Conservation (phyloP, 1,139 yeast genomes). For the Geotrichum restrictum region DNA sequence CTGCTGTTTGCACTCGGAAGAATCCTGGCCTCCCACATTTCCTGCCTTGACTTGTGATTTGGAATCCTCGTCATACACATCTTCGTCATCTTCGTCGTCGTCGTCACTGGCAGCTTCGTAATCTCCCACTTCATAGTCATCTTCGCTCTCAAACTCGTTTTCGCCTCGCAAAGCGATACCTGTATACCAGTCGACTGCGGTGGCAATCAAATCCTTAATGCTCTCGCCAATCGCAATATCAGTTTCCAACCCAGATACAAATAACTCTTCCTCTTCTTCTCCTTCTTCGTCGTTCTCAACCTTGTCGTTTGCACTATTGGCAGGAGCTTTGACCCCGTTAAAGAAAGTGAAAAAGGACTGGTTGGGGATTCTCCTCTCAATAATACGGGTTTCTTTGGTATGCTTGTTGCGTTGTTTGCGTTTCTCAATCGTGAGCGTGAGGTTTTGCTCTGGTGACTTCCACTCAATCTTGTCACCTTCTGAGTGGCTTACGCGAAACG, state of each 20-base stretch:
- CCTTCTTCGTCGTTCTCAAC: conserved; percentile 48
- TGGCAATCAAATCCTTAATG: conserved; percentile 90
- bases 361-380: conserved; percentile 87
- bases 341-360: conserved; percentile 95
- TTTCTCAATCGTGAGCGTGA: conserved; percentile 83
- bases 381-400: conserved; percentile 94
- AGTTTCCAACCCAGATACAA: conserved; percentile 69
- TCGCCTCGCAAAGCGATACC: conserved; percentile 86
- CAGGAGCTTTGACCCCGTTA: conserved; percentile 61
- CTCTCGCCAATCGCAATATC: conserved; percentile 97
- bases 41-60: neutral
- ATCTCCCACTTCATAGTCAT: conserved; percentile 44
- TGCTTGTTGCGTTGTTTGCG: conserved; percentile 97
- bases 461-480: conserved; percentile 86
- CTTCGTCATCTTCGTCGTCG: conserved; percentile 54
- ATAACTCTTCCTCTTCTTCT: conserved; percentile 40
- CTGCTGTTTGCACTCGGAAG: conserved; percentile 17
- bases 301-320: conserved; percentile 48
- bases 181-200: conserved; percentile 97
- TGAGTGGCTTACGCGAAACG: conserved; percentile 71
- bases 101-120: conserved; percentile 29
- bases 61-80: conserved; percentile 26
- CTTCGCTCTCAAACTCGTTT: conserved; percentile 49
- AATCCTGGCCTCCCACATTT: conserved; percentile 31
- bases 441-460: conserved; percentile 75